Evolutionary conservation across 2,329 filamentous ascomycete species (phyloP), one percentile per base, ranked within the genome.

Genomic region (Xylariaceae sp.): DNA sequence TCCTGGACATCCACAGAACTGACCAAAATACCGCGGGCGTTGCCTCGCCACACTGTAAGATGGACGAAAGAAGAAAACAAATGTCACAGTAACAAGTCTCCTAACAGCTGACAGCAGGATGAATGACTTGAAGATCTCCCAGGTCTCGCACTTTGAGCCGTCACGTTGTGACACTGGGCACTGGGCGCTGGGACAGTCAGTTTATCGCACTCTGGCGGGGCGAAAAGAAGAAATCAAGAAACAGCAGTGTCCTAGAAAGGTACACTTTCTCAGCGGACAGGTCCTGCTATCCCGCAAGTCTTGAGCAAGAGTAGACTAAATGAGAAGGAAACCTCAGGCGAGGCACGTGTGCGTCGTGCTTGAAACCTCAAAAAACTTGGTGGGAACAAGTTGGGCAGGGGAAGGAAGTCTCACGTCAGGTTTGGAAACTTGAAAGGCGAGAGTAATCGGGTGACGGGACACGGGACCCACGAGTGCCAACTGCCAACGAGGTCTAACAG

Each of bases 1-100:
- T 37, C 37, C 55, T 56, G 59, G 37, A 57, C 19, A 45, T 48
- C 50, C 47, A 36, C 41, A 37, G 57, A 61, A 47, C 49, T 50
- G 56, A 61, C 55, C 60, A 62, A 60, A 56, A 46, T 53, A 47
- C 50, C 52, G 58, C 36, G 53, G 40, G 52, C 52, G 44, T 17
- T 43, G 59, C 54, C 53, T 61, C 55, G 61, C 55, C 36, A 56
- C 34, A 58, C 51, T 60, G 52, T 50, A 55, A 53, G 48, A 52
- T 29, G 44, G 44, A 56, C 14, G 47, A 50, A 47, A 51, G 36
- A 45, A 54, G 23, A 56, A 53, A 61, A 53, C 49, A 60, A 55
- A 62, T 57, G 48, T 65, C 62, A 65, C 61, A 46, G 43, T 34
- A 58, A 52, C 49, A 56, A 47, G 55, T 58, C 52, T 52, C 51